A percentile compares a stretch with the other conserved stretches of the same genome.
Conservation (phyloP, 2,329 filamentous ascomycete species). For the Penicillium decumbens region DNA sequence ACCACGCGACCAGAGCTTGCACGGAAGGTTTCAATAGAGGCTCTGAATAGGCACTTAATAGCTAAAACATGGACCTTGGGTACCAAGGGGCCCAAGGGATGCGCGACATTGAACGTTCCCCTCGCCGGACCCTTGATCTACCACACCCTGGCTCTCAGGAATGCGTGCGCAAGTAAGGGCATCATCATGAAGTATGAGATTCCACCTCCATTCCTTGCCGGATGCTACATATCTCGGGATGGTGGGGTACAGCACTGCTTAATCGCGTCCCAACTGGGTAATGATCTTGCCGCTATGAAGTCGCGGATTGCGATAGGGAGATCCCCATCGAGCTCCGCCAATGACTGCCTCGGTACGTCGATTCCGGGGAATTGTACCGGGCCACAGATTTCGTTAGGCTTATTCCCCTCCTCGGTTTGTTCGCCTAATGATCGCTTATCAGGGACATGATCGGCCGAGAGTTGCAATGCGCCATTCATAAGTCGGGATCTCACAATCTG, state of each 20-base stretch:
- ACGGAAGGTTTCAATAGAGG: constrained; percentile 7
- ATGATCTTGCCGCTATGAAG: constrained; percentile 3
- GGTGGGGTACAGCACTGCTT: constrained; percentile 11
- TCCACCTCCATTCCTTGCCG: constrained; percentile 20
- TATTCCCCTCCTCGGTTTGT: background rate
- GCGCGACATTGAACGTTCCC: constrained; percentile 24
- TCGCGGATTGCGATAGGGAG: background rate
- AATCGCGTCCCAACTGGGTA: background rate
- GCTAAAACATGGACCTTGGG: constrained; percentile 8
- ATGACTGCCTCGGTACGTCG: constrained; percentile 11
- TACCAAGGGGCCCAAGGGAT: constrained; percentile 22
- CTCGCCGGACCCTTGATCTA: constrained; percentile 24
- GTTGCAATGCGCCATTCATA: constrained; percentile 15
- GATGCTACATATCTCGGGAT: constrained; percentile 10
- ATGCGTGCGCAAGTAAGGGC: constrained; percentile 22
- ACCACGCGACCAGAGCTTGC: background rate
- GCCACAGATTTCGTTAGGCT: background rate
- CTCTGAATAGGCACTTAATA: constrained; percentile 12
- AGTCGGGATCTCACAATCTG: background rate
- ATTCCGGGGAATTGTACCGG: background rate
- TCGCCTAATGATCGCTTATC: background rate
- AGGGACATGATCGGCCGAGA: constrained; percentile 11
- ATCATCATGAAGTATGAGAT: constrained; percentile 13
- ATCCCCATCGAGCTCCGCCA: constrained; percentile 7
- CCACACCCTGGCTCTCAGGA: constrained; percentile 4